Evolutionary conservation across 192 early-diverging fungal genomes (phyloP), one percentile per base, ranked within the genome.

Genomic region (Mortierella claussenii): DNA sequence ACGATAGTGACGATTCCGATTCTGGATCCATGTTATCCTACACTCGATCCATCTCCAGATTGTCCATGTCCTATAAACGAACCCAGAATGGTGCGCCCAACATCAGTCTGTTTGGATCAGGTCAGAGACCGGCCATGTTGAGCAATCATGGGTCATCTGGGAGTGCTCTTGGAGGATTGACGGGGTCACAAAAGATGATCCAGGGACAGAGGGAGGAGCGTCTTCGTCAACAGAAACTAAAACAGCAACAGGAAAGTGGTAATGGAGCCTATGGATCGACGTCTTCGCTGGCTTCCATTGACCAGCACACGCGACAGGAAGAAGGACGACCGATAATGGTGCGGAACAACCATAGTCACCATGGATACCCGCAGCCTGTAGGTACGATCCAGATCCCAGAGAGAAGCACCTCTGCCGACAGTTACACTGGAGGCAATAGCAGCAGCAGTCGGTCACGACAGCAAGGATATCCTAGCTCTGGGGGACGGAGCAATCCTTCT

Each of bases 201-300:
- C 62, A 75, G 51, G 70, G 65, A 24, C 70, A 75, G 21, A 50
- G 70, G 32, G 70, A 75, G n/a, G 70, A 75, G 34, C 45, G 70
- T 24, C 55, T 66, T 37, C 70, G 70, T 42, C 70, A 65, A 30
- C 70, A 75, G 20, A 58, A 53, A 36, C 55, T 36, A 40, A 61
- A 74, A 11, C 69, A 65, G 26, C 60, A 56, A 24, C 70, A 65
- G 20, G 24, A 23, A 4, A 53, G 46, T 1, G n/a, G n/a, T n/a
- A n/a, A n/a, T n/a, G n/a, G n/a, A n/a, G n/a, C n/a, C n/a, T n/a
- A n/a, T n/a, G n/a, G n/a, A n/a, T n/a, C n/a, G n/a, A n/a, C n/a
- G n/a, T n/a, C n/a, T n/a, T 50, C 65, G 1, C 21, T 50, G 32
- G 42, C 55, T 11, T 57, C 65, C 5, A 40, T 67, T 36, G 65